A percentile compares a stretch with the other conserved stretches of the same genome.
Evolutionary conservation across 768 basidiomycete genomes (phyloP).

Genomic region (Lentinula sp.): DNA sequence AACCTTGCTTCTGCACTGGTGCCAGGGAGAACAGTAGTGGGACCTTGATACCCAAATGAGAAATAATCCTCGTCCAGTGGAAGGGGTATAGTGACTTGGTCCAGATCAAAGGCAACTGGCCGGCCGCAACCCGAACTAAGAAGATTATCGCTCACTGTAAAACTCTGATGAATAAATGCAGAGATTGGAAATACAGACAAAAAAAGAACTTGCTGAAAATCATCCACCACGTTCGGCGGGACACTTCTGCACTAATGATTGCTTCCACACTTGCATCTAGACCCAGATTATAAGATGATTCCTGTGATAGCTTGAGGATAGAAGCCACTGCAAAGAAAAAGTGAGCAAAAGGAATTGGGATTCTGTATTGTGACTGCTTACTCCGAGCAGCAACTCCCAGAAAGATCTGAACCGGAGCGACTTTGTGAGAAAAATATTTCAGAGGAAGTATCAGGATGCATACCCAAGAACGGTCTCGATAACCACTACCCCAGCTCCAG

Average conservation of each 20-base stretch:
- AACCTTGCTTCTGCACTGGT: neutral
- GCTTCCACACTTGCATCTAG: constrained; percentile 8
- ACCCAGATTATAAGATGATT: constrained; percentile 5
- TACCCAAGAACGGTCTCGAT: constrained; percentile 8
- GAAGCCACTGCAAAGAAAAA: constrained; percentile 4
- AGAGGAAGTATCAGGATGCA: neutral
- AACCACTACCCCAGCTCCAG: constrained; percentile 11
- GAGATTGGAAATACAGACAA: neutral
- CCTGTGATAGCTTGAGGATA: constrained; percentile 9
- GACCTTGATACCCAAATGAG: constrained; percentile 8
- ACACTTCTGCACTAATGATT: constrained; percentile 10
- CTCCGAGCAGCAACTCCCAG: constrained; percentile 10
- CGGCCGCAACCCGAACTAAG: constrained; percentile 8
- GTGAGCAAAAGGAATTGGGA: neutral
- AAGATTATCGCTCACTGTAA: constrained; percentile 8
- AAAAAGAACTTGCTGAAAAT: constrained; percentile 6
- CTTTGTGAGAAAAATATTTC: neutral
- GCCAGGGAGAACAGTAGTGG: constrained; percentile 6
- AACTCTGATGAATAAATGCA: neutral
- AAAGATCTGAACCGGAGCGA: neutral
- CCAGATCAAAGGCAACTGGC: constrained; percentile 7
- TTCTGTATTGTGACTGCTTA: neutral
- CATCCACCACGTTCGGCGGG: constrained; percentile 10
- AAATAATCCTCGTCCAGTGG: constrained; percentile 11
- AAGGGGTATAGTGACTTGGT: constrained; percentile 9